These are phyloP conservation scores for Geosmithia morbida DNA, from an alignment of 2,329 filamentous ascomycete genomes.

Conservation along the genomic window DNA sequence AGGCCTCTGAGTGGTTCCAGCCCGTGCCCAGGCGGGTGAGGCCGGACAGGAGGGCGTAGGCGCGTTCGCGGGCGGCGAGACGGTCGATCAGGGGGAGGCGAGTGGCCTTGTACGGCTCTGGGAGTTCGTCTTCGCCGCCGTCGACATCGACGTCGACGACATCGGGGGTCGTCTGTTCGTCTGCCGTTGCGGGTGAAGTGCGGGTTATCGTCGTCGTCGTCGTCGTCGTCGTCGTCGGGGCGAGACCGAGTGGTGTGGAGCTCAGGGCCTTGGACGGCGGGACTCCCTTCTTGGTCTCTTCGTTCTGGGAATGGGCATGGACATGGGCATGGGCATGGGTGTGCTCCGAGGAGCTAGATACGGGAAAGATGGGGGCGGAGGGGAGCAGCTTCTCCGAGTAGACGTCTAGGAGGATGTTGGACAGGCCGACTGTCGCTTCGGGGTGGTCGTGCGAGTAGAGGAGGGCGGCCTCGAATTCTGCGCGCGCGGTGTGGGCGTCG, in stretches of 20 bases:
- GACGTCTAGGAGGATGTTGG: slow-evolving; percentile 74
- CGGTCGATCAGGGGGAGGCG: slow-evolving; percentile 63
- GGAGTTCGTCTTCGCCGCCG: slow-evolving; percentile 21
- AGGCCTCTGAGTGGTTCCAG: slow-evolving; percentile 89
- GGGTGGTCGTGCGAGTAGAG: slow-evolving; percentile 69
- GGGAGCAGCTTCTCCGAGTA: slow-evolving; percentile 57
- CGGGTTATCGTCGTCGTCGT: too few relatives aligned
- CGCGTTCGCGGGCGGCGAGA: slow-evolving; percentile 79
- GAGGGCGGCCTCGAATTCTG: slow-evolving; percentile 70
- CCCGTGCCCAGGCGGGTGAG: slow-evolving; percentile 75
- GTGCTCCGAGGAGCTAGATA: too few relatives aligned
- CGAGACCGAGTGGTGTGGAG: slow-evolving; percentile 31
- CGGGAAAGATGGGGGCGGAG: slow-evolving; percentile 32
- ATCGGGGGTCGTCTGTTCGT: too few relatives aligned
- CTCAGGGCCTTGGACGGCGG: slow-evolving; percentile 16
- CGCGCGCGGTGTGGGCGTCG: slow-evolving; percentile 53
- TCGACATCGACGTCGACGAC: too few relatives aligned
- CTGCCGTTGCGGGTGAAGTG: too few relatives aligned
- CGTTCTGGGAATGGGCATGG: slow-evolving; percentile 1
- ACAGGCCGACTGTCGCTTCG: slow-evolving; percentile 65
- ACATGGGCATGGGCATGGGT: slow-evolving; percentile 4
- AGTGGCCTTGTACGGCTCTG: slow-evolving; percentile 38
- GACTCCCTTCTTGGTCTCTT: slow-evolving; percentile 1
- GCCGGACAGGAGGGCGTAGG: slow-evolving; percentile 67
- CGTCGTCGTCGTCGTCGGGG: slow-evolving; percentile 6